Base-by-base conservation (phyloP, 768 basidiomycete species). In the Infundibulicybe gibba region DNA sequence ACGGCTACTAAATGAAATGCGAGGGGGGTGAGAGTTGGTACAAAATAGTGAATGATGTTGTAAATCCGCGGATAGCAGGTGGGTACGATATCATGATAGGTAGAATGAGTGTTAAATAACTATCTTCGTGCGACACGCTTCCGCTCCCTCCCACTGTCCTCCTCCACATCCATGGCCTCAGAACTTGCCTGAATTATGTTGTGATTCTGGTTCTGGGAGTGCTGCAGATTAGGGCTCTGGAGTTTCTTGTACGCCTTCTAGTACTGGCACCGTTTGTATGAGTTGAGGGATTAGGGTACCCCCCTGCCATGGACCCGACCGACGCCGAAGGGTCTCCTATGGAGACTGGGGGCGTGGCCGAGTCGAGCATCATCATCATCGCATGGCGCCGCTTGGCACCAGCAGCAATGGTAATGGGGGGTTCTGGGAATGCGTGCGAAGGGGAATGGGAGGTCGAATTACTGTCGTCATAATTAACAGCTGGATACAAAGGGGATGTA, bases 301-400 rank as follows among this genome's bases (percentile, higher is more conserved):
- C 35, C 17, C n/a, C 17, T 10, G 35, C 14, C 14, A 19, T 19
- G 10, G n/a, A n/a, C n/a, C 35, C 17, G 32, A 65, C 66, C 14
- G 69, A 59, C 12, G 72, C 63, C 4, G 76, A 62, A 2, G 72
- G 54, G 32, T 62, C 57, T n/a, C 68, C 59, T 13, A 71, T 64
- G 17, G 70, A 56, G 20, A 68, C 67, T 0, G 72, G 53, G 11
- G 75, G 52, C 3, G 75, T 55, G 13, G 71, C 56, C 0, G 83
- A 68, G 53, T 88, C 86, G 3, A 85, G 73, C 74, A 84, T 79
- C 76, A 87, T 81, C 82, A 89, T 87, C 57, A 85, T 75, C 0
- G 85, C 84, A 54, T 90, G 85, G 31, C 88, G 77, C 6, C 89
- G 80, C 63, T 90, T 90, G 1, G 79, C 71, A 30, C 85, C 86